phyloP scores from a whole-genome alignment of 208 protist species.

The Crithidia expoeki region DNA sequence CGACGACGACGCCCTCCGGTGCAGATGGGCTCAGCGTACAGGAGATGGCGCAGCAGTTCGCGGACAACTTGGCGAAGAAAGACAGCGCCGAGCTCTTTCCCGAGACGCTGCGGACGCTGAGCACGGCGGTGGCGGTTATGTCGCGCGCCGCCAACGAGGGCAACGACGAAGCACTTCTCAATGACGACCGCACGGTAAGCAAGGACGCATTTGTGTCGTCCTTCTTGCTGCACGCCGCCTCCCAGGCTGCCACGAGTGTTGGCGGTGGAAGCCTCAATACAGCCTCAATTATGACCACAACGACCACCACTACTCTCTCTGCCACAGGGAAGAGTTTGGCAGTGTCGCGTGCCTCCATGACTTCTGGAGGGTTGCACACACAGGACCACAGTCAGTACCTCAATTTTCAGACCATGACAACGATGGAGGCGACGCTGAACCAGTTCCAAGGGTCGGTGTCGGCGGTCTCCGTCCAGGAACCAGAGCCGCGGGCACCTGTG shows the following conservation, averaged over 20 bases:
- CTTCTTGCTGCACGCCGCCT: slow-evolving; percentile 26
- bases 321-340: slow-evolving; percentile 14
- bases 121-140: slow-evolving; percentile 6
- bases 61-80: slow-evolving; percentile 6
- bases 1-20: slow-evolving; percentile 10
- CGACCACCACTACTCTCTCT: slow-evolving; percentile 10
- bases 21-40: slow-evolving; percentile 9
- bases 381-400: slow-evolving; percentile 16
- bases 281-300: slow-evolving; percentile 8
- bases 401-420: slow-evolving; percentile 8
- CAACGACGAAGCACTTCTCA: slow-evolving; percentile 2
- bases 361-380: neutral
- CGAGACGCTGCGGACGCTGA: slow-evolving; percentile 16
- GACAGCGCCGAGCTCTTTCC: slow-evolving; percentile 1
- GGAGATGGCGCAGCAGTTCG: slow-evolving; percentile 20
- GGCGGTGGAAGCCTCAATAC: slow-evolving; percentile 24
- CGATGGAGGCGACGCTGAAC: slow-evolving; percentile 39
- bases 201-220: slow-evolving; percentile 18
- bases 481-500: slow-evolving; percentile 11
- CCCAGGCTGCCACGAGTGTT: slow-evolving; percentile 21
- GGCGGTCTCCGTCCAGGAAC: slow-evolving; percentile 7
- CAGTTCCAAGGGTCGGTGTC: slow-evolving; percentile 16
- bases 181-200: slow-evolving; percentile 14
- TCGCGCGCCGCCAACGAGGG: slow-evolving; percentile 12
- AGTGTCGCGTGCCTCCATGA: slow-evolving; percentile 18